Evolutionary conservation across 2,329 filamentous ascomycete species (phyloP).

Genomic region (Diplodia intermedia): DNA sequence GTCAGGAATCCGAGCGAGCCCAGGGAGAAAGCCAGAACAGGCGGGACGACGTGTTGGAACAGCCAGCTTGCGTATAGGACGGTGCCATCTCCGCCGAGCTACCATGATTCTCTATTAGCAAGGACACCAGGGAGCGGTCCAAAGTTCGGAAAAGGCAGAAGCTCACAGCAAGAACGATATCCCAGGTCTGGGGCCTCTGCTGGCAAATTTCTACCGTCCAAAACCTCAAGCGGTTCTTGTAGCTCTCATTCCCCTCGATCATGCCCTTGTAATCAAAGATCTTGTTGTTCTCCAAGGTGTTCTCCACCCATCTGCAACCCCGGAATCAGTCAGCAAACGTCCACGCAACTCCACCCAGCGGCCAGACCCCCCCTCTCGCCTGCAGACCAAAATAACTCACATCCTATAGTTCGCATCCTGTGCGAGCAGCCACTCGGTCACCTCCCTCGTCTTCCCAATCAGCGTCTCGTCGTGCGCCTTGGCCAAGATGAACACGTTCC

Average conservation of each 20-base stretch:
- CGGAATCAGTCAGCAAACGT: neutral
- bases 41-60: constrained; percentile 93
- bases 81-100: constrained; percentile 91
- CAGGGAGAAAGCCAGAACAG: constrained; percentile 87
- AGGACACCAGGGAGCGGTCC: neutral
- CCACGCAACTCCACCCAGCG: neutral
- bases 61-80: constrained; percentile 96
- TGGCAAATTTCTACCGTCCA: constrained; percentile 85
- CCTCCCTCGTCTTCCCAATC: constrained; percentile 76
- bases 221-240: constrained; percentile 70
- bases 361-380: too few relatives aligned
- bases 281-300: constrained; percentile 72
- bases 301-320: constrained; percentile 68
- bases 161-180: constrained; percentile 81
- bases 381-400: constrained; percentile 51
- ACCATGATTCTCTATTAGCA: constrained; percentile 5
- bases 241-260: constrained; percentile 65
- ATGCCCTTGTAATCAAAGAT: constrained; percentile 77
- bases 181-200: constrained; percentile 82
- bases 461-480: constrained; percentile 89
- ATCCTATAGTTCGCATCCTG: constrained; percentile 76
- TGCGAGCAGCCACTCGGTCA: constrained; percentile 81
- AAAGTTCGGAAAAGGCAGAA: neutral
- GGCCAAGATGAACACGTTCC: constrained; percentile 84
- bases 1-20: constrained; percentile 94